A percentile compares a stretch with the other conserved stretches of the same genome.
Conservation (phyloP, 176 grass and related monocot species). For the Otatea glauca region DNA sequence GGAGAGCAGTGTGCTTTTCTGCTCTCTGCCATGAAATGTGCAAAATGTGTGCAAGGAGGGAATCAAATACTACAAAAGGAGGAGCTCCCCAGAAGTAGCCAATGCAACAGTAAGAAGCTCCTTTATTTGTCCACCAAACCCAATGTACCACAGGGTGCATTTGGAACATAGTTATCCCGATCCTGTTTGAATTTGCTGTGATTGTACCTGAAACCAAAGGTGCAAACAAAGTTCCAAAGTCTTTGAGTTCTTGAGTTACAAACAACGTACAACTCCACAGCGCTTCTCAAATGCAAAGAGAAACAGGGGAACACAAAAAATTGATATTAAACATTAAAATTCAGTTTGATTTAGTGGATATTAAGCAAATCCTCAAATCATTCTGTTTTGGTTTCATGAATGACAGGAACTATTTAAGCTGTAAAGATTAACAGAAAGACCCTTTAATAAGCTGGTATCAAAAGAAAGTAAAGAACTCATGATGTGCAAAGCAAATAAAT, state of each 20-base stretch:
- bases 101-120: slow-evolving; percentile 30
- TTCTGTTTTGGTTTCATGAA: neutral
- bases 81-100: slow-evolving; percentile 41
- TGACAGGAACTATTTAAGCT: neutral
- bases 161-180: slow-evolving; percentile 33
- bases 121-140: slow-evolving; percentile 49
- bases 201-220: slow-evolving; percentile 13
- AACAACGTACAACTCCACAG: neutral
- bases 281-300: neutral
- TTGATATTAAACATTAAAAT: slow-evolving; percentile 2
- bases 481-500: neutral
- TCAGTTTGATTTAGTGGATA: neutral
- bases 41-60: slow-evolving; percentile 30
- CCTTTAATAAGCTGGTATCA: neutral
- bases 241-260: slow-evolving; percentile 21
- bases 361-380: neutral
- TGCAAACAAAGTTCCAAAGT: slow-evolving; percentile 27
- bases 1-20: slow-evolving; percentile 36
- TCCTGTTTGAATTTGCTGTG: slow-evolving; percentile 26
- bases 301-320: slow-evolving; percentile 7
- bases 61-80: slow-evolving; percentile 34
- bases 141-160: slow-evolving; percentile 31
- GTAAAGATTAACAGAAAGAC: neutral
- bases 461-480: neutral
- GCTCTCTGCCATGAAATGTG: slow-evolving; percentile 34